Evolutionary conservation across 1,139 yeast species (phyloP), one percentile per base, ranked within the genome.

Genomic region (Suhomyces bribrorum): DNA sequence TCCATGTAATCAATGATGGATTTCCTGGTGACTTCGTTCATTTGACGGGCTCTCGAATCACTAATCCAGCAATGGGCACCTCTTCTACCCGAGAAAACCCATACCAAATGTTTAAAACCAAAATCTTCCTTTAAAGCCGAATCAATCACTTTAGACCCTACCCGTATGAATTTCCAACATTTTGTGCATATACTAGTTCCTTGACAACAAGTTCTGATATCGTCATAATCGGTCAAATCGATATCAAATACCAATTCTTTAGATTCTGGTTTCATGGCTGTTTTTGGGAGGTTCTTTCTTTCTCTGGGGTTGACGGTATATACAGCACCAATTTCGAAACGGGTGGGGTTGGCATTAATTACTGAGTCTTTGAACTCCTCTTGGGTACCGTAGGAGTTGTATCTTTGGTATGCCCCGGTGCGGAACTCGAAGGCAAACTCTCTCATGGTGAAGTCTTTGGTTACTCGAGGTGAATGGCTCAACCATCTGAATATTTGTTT

Each of bases 21-120:
- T 49, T 84, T 73, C 52, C 99, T 76, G 41, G 79, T 77, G 4
- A 66, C 53, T 57, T 94, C 98, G 51, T 79, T 86, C 47, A 92
- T 64, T 3, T 62, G 57, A 40, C 97, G 70, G 0, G 97, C 96
- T 35, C 90, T 69, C 38, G 77, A 64, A 58, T 94, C 98, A 61
- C 96, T 86, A 17, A 92, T 76, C 99, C 99, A 92, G 52, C 97
- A 95, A 72, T 92, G 99, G 17, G 95, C 96, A 61, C 99, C 99
- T 75, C 99, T 86, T 70, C 99, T 83, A 33, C 99, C 99, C 0
- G 97, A 88, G 58, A 88, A 92, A 3, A 92, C 96, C 98, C 98
- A 92, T 32, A 92, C 69, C 56, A 89, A 69, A 59, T 88, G 83
- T 40, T 81, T 67, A 61, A 88, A 90, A 0, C 97, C 97, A 64